A percentile compares a stretch with the other conserved stretches of the same genome.
These are phyloP conservation scores for Hyaloscypha finlandica DNA, from an alignment of 495 filamentous ascomycete genomes.

Conservation along the genomic window DNA sequence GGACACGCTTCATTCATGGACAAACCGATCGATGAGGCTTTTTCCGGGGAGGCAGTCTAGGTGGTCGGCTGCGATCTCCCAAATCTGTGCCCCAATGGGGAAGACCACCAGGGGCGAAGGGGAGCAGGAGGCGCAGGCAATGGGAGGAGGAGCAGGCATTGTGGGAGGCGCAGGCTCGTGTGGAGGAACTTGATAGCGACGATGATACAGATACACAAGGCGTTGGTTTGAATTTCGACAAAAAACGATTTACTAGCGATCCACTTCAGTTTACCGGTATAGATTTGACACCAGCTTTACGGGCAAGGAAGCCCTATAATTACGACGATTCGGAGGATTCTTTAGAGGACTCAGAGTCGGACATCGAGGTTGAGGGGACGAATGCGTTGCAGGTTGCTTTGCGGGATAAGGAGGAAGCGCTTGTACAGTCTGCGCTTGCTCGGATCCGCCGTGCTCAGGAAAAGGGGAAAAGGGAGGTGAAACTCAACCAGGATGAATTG, in stretches of 20 bases:
- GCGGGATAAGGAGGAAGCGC: conserved; percentile 67
- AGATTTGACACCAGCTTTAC: conserved; percentile 45
- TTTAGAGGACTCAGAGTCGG: conserved; percentile 31
- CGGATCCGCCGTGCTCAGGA: conserved; percentile 74
- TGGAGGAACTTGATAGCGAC: conserved; percentile 75
- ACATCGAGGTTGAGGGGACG: conserved; percentile 55
- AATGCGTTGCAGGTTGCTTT: conserved; percentile 56
- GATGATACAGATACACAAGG: conserved; percentile 63
- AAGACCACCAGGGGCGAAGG: conserved; percentile 93
- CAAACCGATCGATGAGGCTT: conserved; percentile 99
- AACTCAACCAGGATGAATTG: conserved; percentile 70
- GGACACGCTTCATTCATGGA: conserved; percentile 97
- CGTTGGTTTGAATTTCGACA: conserved; percentile 48
- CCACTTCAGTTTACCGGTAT: conserved; percentile 62
- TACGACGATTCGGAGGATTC: conserved; percentile 54
- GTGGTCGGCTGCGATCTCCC: conserved; percentile 99
- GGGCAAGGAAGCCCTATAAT: conserved; percentile 44
- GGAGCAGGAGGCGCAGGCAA: conserved; percentile 59
- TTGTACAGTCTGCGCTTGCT: conserved; percentile 72
- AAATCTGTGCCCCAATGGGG: conserved; percentile 92
- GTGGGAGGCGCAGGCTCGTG: conserved; percentile 51
- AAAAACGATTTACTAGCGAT: conserved; percentile 56
- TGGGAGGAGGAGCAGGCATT: conserved; percentile 51
- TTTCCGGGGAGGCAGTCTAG: conserved; percentile 99
- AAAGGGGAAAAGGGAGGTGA: conserved; percentile 74